Evolutionary conservation across 768 basidiomycete species (phyloP).

Genomic region (Lentinula raphanica): DNA sequence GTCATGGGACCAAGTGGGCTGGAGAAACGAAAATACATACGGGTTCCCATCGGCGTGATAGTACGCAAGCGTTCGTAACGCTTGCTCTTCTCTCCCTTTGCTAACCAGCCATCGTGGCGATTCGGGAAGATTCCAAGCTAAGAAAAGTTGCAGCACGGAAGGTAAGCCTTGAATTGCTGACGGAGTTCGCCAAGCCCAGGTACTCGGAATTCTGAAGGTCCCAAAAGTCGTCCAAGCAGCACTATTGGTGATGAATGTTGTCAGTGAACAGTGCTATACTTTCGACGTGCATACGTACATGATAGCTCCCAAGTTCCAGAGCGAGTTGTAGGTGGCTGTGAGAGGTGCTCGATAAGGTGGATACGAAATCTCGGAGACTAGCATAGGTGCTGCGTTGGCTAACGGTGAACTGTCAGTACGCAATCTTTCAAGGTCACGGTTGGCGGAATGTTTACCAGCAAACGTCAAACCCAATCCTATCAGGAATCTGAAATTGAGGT

Average conservation of each 20-base stretch:
- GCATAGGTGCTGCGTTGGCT: conserved; percentile 40
- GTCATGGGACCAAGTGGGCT: conserved; percentile 17
- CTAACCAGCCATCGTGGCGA: conserved; percentile 43
- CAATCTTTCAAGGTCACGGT: conserved; percentile 21
- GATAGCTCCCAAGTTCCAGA: conserved; percentile 53
- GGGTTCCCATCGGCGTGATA: conserved; percentile 49
- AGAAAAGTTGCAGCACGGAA: conserved; percentile 33
- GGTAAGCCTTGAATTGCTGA: conserved; percentile 43
- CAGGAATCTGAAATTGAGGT: conserved; percentile 5
- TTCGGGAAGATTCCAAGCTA: conserved; percentile 45
- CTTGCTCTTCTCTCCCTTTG: conserved; percentile 37
- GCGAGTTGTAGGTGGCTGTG: conserved; percentile 43
- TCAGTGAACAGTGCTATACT: not conserved
- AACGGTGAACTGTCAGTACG: no score
- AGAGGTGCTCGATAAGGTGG: conserved; percentile 35
- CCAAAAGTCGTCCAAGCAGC: conserved; percentile 40
- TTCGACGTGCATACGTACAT: conserved; percentile 20
- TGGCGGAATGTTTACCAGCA: conserved; percentile 26
- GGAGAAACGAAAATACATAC: conserved; percentile 24
- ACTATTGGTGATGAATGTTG: conserved; percentile 29
- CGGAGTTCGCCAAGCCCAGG: conserved; percentile 59
- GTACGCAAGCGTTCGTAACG: conserved; percentile 40
- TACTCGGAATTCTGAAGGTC: conserved; percentile 41
- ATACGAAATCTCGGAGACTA: conserved; percentile 45
- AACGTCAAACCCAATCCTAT: conserved; percentile 44